These are phyloP conservation scores for Celoporthe dispersa DNA, from an alignment of 2,329 filamentous ascomycete species.

Conservation along the genomic window DNA sequence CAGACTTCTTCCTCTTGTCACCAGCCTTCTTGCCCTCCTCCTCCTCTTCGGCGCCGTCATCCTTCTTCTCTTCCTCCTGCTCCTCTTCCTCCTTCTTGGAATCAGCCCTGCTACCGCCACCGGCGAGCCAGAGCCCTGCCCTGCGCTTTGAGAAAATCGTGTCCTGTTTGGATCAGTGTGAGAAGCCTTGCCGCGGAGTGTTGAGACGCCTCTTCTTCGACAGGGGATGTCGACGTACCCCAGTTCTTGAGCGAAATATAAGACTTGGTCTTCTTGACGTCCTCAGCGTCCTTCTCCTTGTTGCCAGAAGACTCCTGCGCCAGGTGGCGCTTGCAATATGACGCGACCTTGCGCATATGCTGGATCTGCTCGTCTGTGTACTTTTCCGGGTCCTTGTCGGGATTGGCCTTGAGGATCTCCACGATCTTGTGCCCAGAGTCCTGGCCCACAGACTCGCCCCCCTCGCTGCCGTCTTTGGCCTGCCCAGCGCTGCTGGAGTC, in stretches of 20 bases:
- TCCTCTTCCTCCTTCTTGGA: conserved; percentile 23
- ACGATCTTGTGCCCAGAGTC: conserved; percentile 67
- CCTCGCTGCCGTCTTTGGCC: conserved; percentile 58
- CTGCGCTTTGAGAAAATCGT: conserved; percentile 53
- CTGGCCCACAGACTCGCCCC: conserved; percentile 67
- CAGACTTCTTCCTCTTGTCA: conserved; percentile 28
- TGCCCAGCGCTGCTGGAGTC: conserved; percentile 63
- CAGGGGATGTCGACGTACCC: conserved; percentile 36
- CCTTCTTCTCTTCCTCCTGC: conserved; percentile 11
- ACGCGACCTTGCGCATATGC: conserved; percentile 67
- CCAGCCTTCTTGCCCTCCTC: conserved; percentile 28
- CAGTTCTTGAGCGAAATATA: conserved; percentile 66
- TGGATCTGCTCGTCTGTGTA: conserved; percentile 60
- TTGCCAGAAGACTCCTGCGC: conserved; percentile 66
- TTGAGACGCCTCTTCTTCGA: background rate
- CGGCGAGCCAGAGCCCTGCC: conserved; percentile 21
- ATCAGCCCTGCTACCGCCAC: conserved; percentile 15
- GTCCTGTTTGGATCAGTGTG: conserved; percentile 35
- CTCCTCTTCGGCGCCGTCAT: conserved; percentile 21
- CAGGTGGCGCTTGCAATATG: conserved; percentile 69
- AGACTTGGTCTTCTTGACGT: conserved; percentile 53
- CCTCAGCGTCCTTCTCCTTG: conserved; percentile 51
- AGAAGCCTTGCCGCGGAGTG: background rate
- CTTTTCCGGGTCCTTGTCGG: conserved; percentile 56
- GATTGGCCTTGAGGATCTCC: conserved; percentile 65